Evolutionary conservation across 257 asterid species (phyloP).

Genomic region (Penstemon newberryi): DNA sequence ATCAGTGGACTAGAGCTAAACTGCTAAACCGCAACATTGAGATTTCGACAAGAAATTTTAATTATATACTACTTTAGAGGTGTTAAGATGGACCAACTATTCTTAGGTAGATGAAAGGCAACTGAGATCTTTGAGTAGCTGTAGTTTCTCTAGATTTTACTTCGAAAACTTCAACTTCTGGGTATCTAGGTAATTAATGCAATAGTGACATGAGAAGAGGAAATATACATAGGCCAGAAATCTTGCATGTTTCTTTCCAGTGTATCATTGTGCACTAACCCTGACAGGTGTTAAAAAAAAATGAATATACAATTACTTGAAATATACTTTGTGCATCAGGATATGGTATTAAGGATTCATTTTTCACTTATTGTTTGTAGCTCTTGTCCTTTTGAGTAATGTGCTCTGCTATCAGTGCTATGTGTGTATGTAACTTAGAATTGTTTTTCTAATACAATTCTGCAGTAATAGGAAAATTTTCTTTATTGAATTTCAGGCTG

Average conservation of each 20-base stretch:
- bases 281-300: not conserved
- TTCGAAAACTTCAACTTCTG: not conserved
- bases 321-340: not conserved
- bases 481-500: conserved; percentile 50
- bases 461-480: not conserved
- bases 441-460: not conserved
- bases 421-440: not conserved
- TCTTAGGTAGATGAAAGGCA: not conserved
- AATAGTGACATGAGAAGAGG: not conserved
- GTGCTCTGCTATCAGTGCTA: too few relatives aligned
- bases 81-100: not conserved
- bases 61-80: not conserved
- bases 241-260: too few relatives aligned
- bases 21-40: not conserved
- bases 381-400: not conserved
- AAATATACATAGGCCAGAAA: not conserved
- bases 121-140: conserved; percentile 4
- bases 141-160: not conserved
- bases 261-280: not conserved
- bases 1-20: not conserved
- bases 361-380: conserved; percentile 1
- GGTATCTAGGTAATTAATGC: not conserved
- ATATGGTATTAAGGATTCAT: not conserved
- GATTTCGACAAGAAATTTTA: not conserved
- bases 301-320: not conserved